Evolutionary conservation across 371 early-diverging fungal genomes (phyloP).

Genomic region (Apophysomyces variabilis): DNA sequence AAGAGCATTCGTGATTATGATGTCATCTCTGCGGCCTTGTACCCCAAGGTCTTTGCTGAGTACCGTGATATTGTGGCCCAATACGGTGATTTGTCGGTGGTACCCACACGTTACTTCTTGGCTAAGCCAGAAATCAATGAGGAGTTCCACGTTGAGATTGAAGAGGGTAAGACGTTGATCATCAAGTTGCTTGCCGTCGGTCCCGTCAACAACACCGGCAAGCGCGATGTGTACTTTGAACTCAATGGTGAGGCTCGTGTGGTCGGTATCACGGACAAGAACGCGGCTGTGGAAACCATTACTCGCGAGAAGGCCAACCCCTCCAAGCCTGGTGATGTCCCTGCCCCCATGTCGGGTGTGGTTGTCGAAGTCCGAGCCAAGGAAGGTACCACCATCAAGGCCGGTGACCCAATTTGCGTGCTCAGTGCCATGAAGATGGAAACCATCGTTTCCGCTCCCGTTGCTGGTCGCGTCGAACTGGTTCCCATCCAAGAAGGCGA

Average conservation of each 20-base stretch:
- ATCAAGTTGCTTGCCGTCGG: slow-evolving; percentile 91
- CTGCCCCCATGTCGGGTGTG: slow-evolving; percentile 96
- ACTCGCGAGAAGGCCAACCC: slow-evolving; percentile 82
- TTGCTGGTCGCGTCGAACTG: slow-evolving; percentile 76
- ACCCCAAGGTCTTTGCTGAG: slow-evolving; percentile 95
- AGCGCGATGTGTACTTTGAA: slow-evolving; percentile 94
- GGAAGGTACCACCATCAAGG: slow-evolving; percentile 80
- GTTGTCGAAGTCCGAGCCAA: slow-evolving; percentile 90
- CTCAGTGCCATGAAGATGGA: slow-evolving; percentile 98
- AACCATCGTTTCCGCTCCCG: slow-evolving; percentile 86
- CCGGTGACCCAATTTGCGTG: slow-evolving; percentile 89
- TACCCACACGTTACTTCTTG: slow-evolving; percentile 93
- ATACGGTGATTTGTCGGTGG: slow-evolving; percentile 83
- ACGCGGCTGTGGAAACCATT: slow-evolving; percentile 65
- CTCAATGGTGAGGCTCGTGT: slow-evolving; percentile 94
- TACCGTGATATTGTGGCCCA: slow-evolving; percentile 71
- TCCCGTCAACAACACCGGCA: slow-evolving; percentile 76
- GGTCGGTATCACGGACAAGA: slow-evolving; percentile 70
- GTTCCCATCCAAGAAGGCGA: slow-evolving; percentile 78
- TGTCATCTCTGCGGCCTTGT: slow-evolving; percentile 86
- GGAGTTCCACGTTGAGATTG: slow-evolving; percentile 86
- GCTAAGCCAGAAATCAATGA: slow-evolving; percentile 84
- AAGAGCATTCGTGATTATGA: slow-evolving; percentile 83
- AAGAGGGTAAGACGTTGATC: slow-evolving; percentile 89
- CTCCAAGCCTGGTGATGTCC: slow-evolving; percentile 79